Evolutionary conservation across 768 basidiomycete species (phyloP), one percentile per base, ranked within the genome.

Genomic region (Lentinula sp.): DNA sequence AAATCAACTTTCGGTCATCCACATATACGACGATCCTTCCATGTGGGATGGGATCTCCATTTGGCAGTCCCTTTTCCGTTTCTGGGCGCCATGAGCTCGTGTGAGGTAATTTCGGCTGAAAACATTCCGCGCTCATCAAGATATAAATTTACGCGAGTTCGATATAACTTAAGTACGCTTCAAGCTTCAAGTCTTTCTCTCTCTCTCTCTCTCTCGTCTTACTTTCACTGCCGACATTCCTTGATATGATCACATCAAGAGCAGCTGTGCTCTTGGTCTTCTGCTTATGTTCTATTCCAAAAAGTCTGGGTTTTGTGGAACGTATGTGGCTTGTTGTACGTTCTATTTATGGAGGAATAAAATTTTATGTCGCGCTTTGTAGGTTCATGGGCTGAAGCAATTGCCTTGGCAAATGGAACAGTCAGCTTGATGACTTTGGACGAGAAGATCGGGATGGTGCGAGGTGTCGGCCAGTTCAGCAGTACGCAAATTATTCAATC

Each of bases 331-430:
- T 28, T 16, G 1, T 50, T 32, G 7, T 35, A 16, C n/a, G 16
- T 16, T 35, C 51, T 37, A 35, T 23, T 39, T 39, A 39, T 3
- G 37, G 13, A 4, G 13, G 9, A 12, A 48, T 48, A 1, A 18
- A 9, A 4, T 20, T 23, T 12, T 6, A 16, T n/a, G 20, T 33
- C 4, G 10, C 18, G 15, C 33, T 53, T 33, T 12, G 8, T 63
- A 82, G 80, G 79, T 9, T 71, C 79, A 55, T 81, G 80, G 80
- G 74, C 75, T 41, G 79, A 79, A 23, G 71, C 79, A 10, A 75
- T 73, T 49, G 66, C 66, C 6, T 70, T 80, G 6, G 77, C 79
- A 4, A 75, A 72, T 50, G 67, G 65, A 6, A 71, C 67, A 4
- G 69, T 75, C 37, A 70, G 67, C 3, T 70, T 75, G 50, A 75